Evolutionary conservation across 73 alveolate species (phyloP).

Genomic region (Symbiodinium natans): DNA sequence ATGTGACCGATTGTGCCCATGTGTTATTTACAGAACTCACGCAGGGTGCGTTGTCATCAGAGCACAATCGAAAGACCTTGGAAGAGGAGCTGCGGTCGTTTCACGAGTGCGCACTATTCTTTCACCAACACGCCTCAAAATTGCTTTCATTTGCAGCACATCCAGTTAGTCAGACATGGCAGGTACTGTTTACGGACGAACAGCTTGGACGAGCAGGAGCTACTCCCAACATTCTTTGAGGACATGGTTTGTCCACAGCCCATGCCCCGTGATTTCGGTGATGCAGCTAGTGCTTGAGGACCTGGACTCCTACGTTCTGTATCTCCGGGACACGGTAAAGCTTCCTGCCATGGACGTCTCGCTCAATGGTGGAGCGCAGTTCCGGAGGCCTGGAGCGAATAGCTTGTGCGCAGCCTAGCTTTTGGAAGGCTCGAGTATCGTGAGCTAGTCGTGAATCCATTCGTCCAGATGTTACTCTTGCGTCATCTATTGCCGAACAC

Average conservation of each 20-base stretch:
- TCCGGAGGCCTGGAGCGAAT: constrained; percentile 59
- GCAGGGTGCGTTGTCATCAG: constrained; percentile 83
- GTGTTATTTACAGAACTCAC: not conserved
- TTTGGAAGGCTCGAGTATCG: too few species aligned
- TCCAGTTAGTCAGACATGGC: not conserved
- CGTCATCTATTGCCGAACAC: too few species aligned
- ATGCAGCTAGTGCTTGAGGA: not conserved
- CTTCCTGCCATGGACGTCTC: constrained; percentile 87
- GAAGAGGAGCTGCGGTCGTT: constrained; percentile 81
- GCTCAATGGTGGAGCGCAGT: constrained; percentile 93
- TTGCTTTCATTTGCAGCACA: too few species aligned
- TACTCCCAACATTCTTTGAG: constrained; percentile 31
- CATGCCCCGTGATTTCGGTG: not conserved
- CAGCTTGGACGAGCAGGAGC: constrained; percentile 52
- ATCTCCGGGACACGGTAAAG: constrained; percentile 69
- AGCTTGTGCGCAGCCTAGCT: too few species aligned
- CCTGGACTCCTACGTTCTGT: constrained; percentile 62
- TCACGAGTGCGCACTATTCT: constrained; percentile 34
- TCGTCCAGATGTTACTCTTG: too few species aligned
- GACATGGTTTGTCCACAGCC: not conserved
- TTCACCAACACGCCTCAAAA: too few species aligned
- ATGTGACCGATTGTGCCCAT: not conserved
- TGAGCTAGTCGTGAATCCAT: too few species aligned
- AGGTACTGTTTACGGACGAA: constrained; percentile 53
- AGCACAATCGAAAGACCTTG: constrained; percentile 59